phyloP scores from a whole-genome alignment of 345 rosid genomes.

The Populus davidiana region DNA sequence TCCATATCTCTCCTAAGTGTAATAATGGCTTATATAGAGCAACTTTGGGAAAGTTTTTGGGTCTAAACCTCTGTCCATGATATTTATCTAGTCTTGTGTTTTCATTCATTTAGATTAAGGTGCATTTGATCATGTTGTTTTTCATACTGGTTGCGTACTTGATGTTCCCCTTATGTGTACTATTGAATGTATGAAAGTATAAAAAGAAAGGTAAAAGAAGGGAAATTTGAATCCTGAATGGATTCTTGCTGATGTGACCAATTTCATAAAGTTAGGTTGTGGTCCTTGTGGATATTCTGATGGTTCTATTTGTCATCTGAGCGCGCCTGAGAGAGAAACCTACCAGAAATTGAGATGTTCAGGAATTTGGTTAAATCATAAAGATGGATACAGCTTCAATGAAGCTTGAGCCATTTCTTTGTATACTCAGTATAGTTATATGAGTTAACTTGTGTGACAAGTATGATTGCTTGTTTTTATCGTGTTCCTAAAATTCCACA shows the following conservation, averaged over 20 bases:
- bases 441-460: not conserved
- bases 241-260: not conserved
- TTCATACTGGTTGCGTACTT: not conserved
- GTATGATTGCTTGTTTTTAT: not conserved
- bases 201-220: not conserved
- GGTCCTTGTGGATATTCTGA: not conserved
- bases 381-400: not conserved
- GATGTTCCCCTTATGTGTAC: not conserved
- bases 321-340: not conserved
- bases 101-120: not conserved
- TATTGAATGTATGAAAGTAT: not conserved
- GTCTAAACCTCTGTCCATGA: not conserved
- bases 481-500: not conserved
- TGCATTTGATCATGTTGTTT: not conserved
- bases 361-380: not conserved
- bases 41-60: not conserved
- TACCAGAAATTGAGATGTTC: not conserved
- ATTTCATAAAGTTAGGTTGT: not conserved
- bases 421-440: not conserved
- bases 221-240: not conserved
- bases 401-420: not conserved
- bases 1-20: not conserved
- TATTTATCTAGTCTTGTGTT: not conserved
- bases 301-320: not conserved
- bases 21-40: not conserved